A percentile compares a stretch with the other conserved stretches of the same genome.
These are phyloP conservation scores for Lodderomyces parapsilosis DNA, from an alignment of 1,139 yeast species.

Conservation along the genomic window DNA sequence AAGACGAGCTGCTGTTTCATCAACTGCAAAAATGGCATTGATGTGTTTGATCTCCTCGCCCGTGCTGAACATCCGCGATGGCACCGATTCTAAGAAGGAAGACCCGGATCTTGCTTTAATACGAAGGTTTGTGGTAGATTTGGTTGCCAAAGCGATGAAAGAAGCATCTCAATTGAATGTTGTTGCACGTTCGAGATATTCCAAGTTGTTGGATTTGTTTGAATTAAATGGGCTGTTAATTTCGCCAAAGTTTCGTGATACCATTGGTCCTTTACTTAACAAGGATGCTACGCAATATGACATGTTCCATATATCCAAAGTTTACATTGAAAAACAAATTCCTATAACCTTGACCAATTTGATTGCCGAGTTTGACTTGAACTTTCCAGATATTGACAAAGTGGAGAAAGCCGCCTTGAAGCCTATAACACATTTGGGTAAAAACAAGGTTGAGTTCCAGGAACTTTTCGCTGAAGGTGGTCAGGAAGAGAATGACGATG, in stretches of 20 bases:
- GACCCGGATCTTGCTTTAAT: conserved; percentile 73
- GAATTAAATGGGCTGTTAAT: conserved; percentile 49
- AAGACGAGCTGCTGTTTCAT: conserved; percentile 45
- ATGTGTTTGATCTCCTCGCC: conserved; percentile 62
- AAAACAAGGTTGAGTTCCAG: conserved; percentile 57
- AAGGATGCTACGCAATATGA: conserved; percentile 53
- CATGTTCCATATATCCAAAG: conserved; percentile 57
- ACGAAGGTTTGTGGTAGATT: conserved; percentile 71
- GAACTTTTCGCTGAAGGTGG: conserved; percentile 48
- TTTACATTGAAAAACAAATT: conserved; percentile 65
- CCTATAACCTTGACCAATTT: conserved; percentile 57
- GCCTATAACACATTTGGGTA: conserved; percentile 63
- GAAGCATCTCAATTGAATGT: conserved; percentile 38
- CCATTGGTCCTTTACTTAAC: conserved; percentile 46
- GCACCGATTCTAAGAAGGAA: conserved; percentile 47
- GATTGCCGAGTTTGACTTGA: conserved; percentile 65
- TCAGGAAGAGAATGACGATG: conserved; percentile 46
- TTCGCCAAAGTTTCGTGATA: conserved; percentile 41
- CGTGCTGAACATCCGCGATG: conserved; percentile 37
- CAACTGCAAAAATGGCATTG: conserved; percentile 52
- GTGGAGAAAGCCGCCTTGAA: conserved; percentile 58
- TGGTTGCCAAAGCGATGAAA: conserved; percentile 59
- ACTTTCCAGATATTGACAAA: conserved; percentile 63
- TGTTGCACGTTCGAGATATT: conserved; percentile 39
- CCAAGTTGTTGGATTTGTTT: conserved; percentile 57